Percentiles rank a stretch among this genome's conserved stretches.
Evolutionary conservation across 2,329 filamentous ascomycete genomes (phyloP).

Genomic region (Samsoniella hepiali): DNA sequence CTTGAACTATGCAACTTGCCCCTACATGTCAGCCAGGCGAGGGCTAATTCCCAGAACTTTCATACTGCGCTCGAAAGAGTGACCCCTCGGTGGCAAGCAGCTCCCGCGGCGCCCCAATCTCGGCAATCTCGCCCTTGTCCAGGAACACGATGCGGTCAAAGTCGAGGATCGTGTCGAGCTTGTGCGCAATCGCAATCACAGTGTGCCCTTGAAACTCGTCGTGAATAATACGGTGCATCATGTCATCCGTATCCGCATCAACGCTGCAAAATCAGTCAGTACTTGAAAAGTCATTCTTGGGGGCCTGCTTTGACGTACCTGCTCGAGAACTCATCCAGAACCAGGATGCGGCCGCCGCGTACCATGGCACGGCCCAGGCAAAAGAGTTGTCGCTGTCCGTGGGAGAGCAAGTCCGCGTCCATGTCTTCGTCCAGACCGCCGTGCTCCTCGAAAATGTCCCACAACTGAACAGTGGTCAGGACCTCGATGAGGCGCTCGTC

Average conservation of each 20-base stretch:
- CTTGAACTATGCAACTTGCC: neutral
- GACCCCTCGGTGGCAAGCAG: constrained; percentile 8
- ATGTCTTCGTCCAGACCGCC: constrained; percentile 39
- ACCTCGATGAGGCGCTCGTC: constrained; percentile 42
- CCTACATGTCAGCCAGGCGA: neutral
- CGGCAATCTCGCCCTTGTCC: constrained; percentile 37
- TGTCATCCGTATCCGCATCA: constrained; percentile 32
- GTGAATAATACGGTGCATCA: constrained; percentile 33
- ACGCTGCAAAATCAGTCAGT: constrained; percentile 26
- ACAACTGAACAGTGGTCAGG: constrained; percentile 44
- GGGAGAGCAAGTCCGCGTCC: constrained; percentile 32
- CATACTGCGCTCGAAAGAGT: constrained; percentile 12
- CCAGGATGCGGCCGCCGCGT: constrained; percentile 32
- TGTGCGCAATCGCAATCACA: constrained; percentile 44
- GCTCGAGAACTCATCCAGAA: constrained; percentile 40
- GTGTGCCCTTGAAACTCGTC: constrained; percentile 44
- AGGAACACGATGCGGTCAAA: constrained; percentile 62
- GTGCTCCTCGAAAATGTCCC: constrained; percentile 36
- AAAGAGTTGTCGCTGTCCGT: constrained; percentile 46
- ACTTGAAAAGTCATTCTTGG: neutral
- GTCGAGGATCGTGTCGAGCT: constrained; percentile 45
- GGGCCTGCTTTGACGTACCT: constrained; percentile 18
- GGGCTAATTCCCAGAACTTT: neutral
- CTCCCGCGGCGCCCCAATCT: constrained; percentile 10
- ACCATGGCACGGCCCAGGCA: constrained; percentile 37